Evolutionary conservation across 305 asterid genomes (phyloP).

Genomic region (Fraxinus floribunda): DNA sequence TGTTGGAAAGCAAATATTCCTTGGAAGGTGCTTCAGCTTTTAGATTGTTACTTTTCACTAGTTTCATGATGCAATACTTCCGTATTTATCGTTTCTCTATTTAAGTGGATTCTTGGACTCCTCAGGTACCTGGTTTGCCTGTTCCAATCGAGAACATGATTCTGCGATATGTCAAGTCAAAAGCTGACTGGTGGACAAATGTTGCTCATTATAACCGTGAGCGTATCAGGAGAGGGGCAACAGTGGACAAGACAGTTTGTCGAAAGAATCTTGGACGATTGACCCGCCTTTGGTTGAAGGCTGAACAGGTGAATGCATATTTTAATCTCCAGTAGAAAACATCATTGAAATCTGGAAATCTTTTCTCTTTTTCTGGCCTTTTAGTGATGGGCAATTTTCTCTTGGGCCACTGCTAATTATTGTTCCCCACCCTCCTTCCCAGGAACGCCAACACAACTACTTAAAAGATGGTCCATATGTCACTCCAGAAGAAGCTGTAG

Average conservation of each 20-base stretch:
- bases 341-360: neutral
- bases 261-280: conserved; percentile 96
- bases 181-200: conserved; percentile 99
- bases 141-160: conserved; percentile 99
- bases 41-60: neutral
- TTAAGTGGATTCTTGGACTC: conserved; percentile 9
- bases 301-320: conserved; percentile 67
- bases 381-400: neutral
- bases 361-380: neutral
- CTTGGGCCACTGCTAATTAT: neutral
- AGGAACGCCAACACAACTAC: conserved; percentile 97
- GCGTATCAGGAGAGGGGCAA: conserved; percentile 98
- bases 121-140: conserved; percentile 89
- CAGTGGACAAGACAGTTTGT: conserved; percentile 98
- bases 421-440: conserved; percentile 20
- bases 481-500: conserved; percentile 99
- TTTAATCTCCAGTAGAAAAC: neutral
- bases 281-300: conserved; percentile 99
- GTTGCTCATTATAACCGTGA: conserved; percentile 99
- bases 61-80: neutral
- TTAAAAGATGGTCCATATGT: conserved; percentile 96
- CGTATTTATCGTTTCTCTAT: neutral
- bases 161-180: conserved; percentile 95
- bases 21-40: conserved; percentile 65
- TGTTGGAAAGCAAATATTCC: conserved; percentile 99